phyloP scores from a whole-genome alignment of 371 early-diverging fungal species.

The Dinochytrium kinnereticum region DNA sequence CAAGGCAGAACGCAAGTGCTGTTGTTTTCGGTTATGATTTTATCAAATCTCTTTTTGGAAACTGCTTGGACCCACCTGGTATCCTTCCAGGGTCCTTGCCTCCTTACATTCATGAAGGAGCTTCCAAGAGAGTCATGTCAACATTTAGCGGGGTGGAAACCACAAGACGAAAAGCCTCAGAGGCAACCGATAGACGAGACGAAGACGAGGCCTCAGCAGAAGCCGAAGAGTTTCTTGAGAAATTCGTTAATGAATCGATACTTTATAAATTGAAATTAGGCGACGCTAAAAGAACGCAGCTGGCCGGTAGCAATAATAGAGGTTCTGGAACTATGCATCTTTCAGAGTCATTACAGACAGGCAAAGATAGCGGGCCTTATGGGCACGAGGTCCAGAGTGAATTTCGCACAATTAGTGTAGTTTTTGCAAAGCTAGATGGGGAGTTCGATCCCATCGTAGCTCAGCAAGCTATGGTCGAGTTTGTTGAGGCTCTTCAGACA shows the following conservation, averaged over 20 bases:
- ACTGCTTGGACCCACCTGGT: background rate
- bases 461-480: background rate
- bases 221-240: background rate
- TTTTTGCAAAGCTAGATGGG: background rate
- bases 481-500: background rate
- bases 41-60: too few species aligned
- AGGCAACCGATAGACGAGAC: background rate
- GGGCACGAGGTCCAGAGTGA: background rate
- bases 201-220: background rate
- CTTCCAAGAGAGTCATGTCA: background rate
- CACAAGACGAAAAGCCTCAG: background rate
- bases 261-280: background rate
- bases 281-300: background rate
- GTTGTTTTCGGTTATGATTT: too few species aligned
- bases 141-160: background rate
- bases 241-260: constrained; percentile 3
- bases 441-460: background rate
- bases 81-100: background rate
- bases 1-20: too few species aligned
- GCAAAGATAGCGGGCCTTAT: too few species aligned
- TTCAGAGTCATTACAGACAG: background rate
- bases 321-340: background rate
- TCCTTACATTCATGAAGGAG: background rate
- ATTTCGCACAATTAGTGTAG: background rate
- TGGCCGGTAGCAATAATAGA: background rate